These are phyloP conservation scores for Diaporthe sp. DNA, from an alignment of 2,329 filamentous ascomycete species.

Conservation along the genomic window DNA sequence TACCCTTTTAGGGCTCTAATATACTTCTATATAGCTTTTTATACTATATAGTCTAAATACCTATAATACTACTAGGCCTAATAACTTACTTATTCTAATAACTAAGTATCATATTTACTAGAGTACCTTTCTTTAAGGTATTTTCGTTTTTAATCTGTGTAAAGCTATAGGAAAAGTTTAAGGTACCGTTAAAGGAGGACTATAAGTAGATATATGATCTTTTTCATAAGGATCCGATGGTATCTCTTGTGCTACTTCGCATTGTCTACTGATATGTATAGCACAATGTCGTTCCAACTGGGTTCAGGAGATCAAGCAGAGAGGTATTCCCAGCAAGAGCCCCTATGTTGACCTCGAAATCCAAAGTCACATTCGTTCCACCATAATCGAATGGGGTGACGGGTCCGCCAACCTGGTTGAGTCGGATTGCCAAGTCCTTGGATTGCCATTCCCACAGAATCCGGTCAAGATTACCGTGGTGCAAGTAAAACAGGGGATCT, in stretches of 20 bases:
- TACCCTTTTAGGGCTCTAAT: too few species aligned
- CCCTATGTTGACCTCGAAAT: background rate
- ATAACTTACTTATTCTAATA: too few species aligned
- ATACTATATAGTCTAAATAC: too few species aligned
- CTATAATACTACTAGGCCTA: too few species aligned
- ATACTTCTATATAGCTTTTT: too few species aligned
- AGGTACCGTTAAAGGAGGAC: too few species aligned
- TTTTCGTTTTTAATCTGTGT: too few species aligned
- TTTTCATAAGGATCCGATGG: too few species aligned
- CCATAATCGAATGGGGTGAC: background rate
- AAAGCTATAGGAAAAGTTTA: too few species aligned
- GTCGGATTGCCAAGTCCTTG: background rate
- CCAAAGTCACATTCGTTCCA: background rate
- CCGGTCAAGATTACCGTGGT: background rate
- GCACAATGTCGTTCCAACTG: background rate
- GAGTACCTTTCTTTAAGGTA: too few species aligned
- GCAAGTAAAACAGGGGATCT: background rate
- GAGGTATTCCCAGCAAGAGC: background rate
- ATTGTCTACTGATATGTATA: background rate
- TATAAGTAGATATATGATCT: too few species aligned
- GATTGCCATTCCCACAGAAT: background rate
- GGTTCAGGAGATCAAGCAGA: background rate
- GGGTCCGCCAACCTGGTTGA: background rate
- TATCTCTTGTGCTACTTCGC: background rate
- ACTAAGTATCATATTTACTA: too few species aligned